Base-by-base conservation (phyloP, 2,329 filamentous ascomycete genomes). In the Periglandula ipomoeae region DNA sequence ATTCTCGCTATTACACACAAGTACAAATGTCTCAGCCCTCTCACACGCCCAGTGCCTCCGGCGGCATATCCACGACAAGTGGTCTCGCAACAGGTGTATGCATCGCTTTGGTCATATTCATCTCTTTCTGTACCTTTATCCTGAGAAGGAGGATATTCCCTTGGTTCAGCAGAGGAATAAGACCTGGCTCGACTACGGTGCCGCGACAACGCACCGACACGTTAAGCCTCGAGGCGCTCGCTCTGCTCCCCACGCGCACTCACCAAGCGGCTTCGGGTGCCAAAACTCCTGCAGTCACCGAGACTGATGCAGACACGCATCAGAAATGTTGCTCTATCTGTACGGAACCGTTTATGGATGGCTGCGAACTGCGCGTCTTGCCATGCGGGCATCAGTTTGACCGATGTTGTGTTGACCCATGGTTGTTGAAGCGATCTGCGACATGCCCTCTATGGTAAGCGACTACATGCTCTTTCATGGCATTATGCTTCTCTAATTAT, bases 361-460 rank as follows among this genome's bases (percentile, higher is more conserved):
- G 49, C 9, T 26, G 17, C 6, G 32, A 50, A 22, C n/a, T 50
- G 15, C 39, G 49, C 11, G 30, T 32, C 17, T 35, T 50, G 3
- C 35, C 44, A 11, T 50, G 49, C 9, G 49, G 49, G 3, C 49
- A 50, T 35, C 40, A 30, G 20, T 48, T 48, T 22, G 45, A 50
- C 23, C 32, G 27, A 24, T 11, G 20, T 27, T 50, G 49, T 41
- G 24, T 48, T 35, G 49, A 50, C 13, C 45, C 49, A 15, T 48
- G 49, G 49, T 27, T 48, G 2, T 23, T 41, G 20, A 41, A 22
- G 20, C 45, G 27, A 23, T 44, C 49, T 19, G 40, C 45, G 4
- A 48, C 49, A 13, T 50, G 49, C 41, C 49, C 49, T 5, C 35
- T 50, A 1, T 50, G 45, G 49, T 50, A 30, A 26, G 44, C 10